Percentiles rank a stretch among this genome's conserved stretches.
Conservation (phyloP, 768 basidiomycete genomes). For the Auricularia cornea region DNA sequence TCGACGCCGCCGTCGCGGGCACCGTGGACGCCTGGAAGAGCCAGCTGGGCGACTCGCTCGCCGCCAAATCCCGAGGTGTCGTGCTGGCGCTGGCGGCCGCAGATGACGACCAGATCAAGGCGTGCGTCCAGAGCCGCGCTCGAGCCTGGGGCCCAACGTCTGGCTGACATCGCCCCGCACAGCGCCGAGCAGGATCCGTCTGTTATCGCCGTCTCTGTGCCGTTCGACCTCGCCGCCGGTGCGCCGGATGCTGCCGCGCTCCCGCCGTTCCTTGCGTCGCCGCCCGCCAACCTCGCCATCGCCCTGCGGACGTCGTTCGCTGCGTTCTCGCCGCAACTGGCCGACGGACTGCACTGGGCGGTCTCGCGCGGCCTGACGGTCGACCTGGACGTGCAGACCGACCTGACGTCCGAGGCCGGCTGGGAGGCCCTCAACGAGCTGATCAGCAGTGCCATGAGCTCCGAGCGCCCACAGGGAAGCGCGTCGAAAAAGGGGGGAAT, state of each 20-base stretch:
- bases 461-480: constrained; percentile 16
- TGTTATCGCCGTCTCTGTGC: constrained; percentile 50
- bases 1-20: constrained; percentile 60
- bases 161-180: background rate
- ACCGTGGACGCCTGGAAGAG: constrained; percentile 43
- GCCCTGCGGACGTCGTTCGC: constrained; percentile 54
- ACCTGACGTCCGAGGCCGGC: constrained; percentile 43
- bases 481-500: constrained; percentile 38
- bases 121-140: background rate
- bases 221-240: constrained; percentile 49
- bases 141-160: background rate
- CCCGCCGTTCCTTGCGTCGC: constrained; percentile 27
- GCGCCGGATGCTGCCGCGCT: constrained; percentile 27
- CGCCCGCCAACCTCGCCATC: constrained; percentile 30
- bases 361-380: constrained; percentile 53
- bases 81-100: constrained; percentile 42
- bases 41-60: constrained; percentile 39
- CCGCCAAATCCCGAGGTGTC: constrained; percentile 41
- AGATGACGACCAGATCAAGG: constrained; percentile 10
- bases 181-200: constrained; percentile 21
- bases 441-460: constrained; percentile 49
- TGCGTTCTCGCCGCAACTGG: constrained; percentile 36
- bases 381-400: constrained; percentile 59
- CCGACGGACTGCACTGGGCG: constrained; percentile 57
- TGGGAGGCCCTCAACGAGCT: constrained; percentile 67